Evolutionary conservation across 257 asterid genomes (phyloP), one percentile per base, ranked within the genome.

Genomic region (Lavandula angustifolia): DNA sequence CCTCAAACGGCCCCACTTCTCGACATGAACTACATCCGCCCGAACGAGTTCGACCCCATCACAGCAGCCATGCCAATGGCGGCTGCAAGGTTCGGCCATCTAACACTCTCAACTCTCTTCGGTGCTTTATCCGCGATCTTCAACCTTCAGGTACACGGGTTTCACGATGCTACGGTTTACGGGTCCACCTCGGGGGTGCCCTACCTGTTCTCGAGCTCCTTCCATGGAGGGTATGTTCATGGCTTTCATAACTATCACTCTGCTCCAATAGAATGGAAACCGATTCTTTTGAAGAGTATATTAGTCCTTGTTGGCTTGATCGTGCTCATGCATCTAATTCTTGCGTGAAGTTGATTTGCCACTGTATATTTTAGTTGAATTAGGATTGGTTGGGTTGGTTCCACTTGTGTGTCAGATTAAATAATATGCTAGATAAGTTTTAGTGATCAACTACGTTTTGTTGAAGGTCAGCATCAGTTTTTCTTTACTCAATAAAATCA

Each of bases 101-200:
- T 67, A 17, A 76, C 92, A 1, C 76, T 90, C 5, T 87, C 95
- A 11, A 72, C 87, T 13, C 65, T 90, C 27, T 74, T 84, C 53
- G 85, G 88, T 3, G 84, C 84, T 42, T 66, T 90, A 12, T 86
- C 96, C 1, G 80, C 92, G 54, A 43, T 87, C 51, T 84, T 87
- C 70, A 90, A 74, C 78, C 84, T 83, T 5, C 87, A 84, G 78
- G 83, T 75, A 51, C 79, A 84, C n/a, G 88, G 89, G 6, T 84
- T 79, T 67, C 82, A 85, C 32, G 96, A 90, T 70, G 92, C 92
- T 44, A 87, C 94, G n/a, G 88, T 83, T 6, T 87, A 90, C 51
- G 97, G 96, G 11, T 69, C 90, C 0, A 90, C 95, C 11, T 80
- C 92, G 1, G 96, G 92, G 9, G 83, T 75, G 7, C 91, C 96